Evolutionary conservation across 2,329 filamentous ascomycete species (phyloP).

Genomic region (Myriangium duriaei): DNA sequence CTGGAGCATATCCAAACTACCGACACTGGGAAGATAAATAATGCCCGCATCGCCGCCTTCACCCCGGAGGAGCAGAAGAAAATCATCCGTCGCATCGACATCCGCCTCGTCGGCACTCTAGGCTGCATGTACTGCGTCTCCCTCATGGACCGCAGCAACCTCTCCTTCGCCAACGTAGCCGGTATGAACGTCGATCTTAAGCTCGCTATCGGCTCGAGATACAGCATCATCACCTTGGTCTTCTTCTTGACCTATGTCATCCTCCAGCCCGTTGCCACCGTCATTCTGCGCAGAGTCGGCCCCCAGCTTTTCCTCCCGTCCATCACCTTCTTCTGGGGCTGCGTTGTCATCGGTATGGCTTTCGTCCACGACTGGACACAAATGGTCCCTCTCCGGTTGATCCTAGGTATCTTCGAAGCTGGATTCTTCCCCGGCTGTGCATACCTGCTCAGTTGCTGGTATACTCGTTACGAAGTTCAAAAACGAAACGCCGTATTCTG

Average conservation of each 20-base stretch:
- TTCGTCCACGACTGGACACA: constrained; percentile 41
- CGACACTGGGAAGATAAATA: constrained; percentile 12
- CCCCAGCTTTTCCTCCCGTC: constrained; percentile 16
- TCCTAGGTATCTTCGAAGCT: constrained; percentile 49
- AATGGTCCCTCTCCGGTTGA: constrained; percentile 41
- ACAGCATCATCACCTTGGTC: constrained; percentile 53
- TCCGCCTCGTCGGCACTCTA: constrained; percentile 30
- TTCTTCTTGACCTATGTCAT: constrained; percentile 62
- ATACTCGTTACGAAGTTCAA: constrained; percentile 23
- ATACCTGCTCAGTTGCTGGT: constrained; percentile 16
- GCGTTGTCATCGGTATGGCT: constrained; percentile 49
- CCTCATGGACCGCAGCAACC: constrained; percentile 68
- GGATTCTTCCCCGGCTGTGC: constrained; percentile 27
- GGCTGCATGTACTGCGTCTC: constrained; percentile 57
- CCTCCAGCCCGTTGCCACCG: constrained; percentile 57
- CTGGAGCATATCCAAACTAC: constrained; percentile 3
- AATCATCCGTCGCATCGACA: constrained; percentile 58
- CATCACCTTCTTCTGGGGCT: constrained; percentile 42
- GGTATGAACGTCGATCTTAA: constrained; percentile 36
- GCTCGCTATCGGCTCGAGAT: constrained; percentile 18
- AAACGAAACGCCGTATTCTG: constrained; percentile 37
- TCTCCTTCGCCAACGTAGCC: constrained; percentile 61
- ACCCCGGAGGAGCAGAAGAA: constrained; percentile 46
- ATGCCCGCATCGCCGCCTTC: constrained; percentile 29
- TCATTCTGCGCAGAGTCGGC: constrained; percentile 53